A percentile compares a stretch with the other conserved stretches of the same genome.
These are phyloP conservation scores for Fibroporia radiculosa DNA, from an alignment of 768 basidiomycete species.

Conservation along the genomic window DNA sequence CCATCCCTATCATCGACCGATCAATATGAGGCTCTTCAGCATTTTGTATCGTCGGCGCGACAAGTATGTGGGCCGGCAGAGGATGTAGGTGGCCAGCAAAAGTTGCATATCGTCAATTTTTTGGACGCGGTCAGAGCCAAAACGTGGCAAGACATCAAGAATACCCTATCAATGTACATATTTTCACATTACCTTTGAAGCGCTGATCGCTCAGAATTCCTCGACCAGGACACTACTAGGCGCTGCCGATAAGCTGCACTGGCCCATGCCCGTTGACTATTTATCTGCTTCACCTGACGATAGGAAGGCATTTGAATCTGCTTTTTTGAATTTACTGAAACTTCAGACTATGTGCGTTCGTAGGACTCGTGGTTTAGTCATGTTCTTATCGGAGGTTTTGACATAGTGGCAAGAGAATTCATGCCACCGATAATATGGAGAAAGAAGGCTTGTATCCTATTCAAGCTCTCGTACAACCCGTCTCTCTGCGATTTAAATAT, in stretches of 20 bases:
- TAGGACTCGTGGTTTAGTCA: background rate
- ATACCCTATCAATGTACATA: conserved; percentile 52
- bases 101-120: conserved; percentile 55
- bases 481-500: conserved; percentile 85
- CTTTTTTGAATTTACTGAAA: conserved; percentile 68
- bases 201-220: too few species aligned
- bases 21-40: conserved; percentile 52
- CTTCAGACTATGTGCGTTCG: conserved; percentile 71
- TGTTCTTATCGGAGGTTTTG: too few species aligned
- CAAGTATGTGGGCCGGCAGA: conserved; percentile 38
- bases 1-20: conserved; percentile 35
- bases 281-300: conserved; percentile 38
- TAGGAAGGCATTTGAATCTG: conserved; percentile 60
- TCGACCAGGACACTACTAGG: conserved; percentile 55
- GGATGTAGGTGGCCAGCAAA: conserved; percentile 36
- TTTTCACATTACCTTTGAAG: too few species aligned
- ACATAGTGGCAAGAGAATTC: conserved; percentile 47
- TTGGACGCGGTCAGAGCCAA: conserved; percentile 53
- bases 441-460: conserved; percentile 73
- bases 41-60: conserved; percentile 46
- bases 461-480: conserved; percentile 75
- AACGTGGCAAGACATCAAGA: conserved; percentile 76
- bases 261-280: conserved; percentile 78
- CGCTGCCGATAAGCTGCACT: conserved; percentile 69
- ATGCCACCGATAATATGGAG: conserved; percentile 21